phyloP scores from a whole-genome alignment of 306 rosid genomes.

The Morella rubra region DNA sequence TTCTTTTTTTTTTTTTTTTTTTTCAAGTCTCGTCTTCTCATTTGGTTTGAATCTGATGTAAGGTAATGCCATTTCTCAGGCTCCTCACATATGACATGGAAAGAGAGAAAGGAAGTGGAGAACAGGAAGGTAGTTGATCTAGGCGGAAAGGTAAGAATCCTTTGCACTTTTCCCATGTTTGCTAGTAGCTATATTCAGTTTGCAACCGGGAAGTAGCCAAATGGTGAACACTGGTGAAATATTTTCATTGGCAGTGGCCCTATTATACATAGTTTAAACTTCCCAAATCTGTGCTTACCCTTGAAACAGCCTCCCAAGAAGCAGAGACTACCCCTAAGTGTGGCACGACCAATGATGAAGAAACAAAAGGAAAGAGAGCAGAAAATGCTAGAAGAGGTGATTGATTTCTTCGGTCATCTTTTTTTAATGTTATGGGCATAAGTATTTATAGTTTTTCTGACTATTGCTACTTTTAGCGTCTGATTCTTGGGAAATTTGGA shows the following conservation, averaged over 20 bases:
- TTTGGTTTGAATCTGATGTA: constrained; percentile 18
- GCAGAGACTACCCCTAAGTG: constrained; percentile 64
- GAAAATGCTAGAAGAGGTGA: constrained; percentile 66
- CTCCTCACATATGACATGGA: constrained; percentile 78
- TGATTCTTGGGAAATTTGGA: constrained; percentile 55
- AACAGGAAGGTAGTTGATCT: constrained; percentile 64
- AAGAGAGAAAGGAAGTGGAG: constrained; percentile 71
- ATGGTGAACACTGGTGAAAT: neutral
- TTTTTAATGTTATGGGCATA: neutral
- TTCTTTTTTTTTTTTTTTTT: neutral
- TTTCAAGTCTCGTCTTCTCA: neutral
- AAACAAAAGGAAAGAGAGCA: constrained; percentile 73
- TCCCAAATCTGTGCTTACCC: neutral
- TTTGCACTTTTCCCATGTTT: constrained; percentile 19
- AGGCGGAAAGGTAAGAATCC: constrained; percentile 73
- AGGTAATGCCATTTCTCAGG: constrained; percentile 40
- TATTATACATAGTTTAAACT: neutral
- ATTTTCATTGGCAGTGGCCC: neutral
- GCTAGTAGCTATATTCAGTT: constrained; percentile 8
- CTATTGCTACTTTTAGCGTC: constrained; percentile 31
- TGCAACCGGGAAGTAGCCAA: neutral
- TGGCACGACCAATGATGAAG: constrained; percentile 74
- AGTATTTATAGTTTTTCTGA: constrained; percentile 10
- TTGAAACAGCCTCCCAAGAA: constrained; percentile 56
- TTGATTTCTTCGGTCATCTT: neutral